These are phyloP conservation scores for Triticum dicoccoides DNA, from an alignment of 176 grass and related monocot species.

Conservation along the genomic window DNA sequence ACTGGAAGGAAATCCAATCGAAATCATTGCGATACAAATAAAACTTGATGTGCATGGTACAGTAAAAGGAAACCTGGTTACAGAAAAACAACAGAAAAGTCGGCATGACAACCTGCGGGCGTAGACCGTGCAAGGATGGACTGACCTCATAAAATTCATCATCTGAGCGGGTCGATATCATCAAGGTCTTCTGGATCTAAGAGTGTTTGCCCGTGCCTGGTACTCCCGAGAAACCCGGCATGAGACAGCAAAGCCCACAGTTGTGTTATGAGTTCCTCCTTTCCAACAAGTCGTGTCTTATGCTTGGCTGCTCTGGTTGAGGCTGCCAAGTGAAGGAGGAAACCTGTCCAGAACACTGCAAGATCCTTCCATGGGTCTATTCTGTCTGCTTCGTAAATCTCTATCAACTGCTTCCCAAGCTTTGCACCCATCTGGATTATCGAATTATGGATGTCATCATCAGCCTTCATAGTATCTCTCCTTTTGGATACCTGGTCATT, in stretches of 20 bases:
- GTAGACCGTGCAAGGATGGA: background rate
- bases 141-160: background rate
- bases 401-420: background rate
- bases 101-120: too few species aligned
- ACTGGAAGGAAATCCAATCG: too few species aligned
- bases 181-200: background rate
- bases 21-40: too few species aligned
- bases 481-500: background rate
- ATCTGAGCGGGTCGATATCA: background rate
- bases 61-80: too few species aligned
- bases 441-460: background rate
- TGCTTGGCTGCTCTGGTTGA: background rate
- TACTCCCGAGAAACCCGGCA: background rate
- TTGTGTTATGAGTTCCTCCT: background rate
- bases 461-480: too few species aligned
- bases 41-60: background rate
- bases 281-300: background rate
- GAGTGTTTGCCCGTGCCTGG: background rate
- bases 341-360: background rate
- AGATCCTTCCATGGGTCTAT: background rate
- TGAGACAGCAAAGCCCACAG: conserved; percentile 19
- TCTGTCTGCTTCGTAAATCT: accelerated
- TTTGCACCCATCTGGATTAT: background rate
- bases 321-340: conserved; percentile 19
- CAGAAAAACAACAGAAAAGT: too few species aligned